Base-by-base conservation (phyloP, 2,329 filamentous ascomycete genomes). In the Cercospora sp. region DNA sequence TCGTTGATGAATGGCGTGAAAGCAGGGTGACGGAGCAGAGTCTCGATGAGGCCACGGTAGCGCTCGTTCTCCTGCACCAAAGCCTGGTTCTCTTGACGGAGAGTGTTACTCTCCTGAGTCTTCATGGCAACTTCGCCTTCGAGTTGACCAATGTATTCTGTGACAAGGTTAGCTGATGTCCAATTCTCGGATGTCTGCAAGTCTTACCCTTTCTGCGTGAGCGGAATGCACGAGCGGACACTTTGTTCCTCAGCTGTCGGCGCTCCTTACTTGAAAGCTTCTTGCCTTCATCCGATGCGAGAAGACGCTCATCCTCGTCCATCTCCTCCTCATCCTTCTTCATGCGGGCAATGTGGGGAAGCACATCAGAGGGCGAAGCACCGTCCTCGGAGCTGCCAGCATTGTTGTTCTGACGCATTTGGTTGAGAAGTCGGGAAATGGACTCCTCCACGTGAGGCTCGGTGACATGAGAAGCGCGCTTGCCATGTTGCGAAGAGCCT, bases 191-290 rank as follows among this genome's bases (percentile, higher is more conserved):
- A n/a, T 12, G 13, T 45, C 33, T 55, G 42, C 57, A 28, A 72
- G 26, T 45, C 67, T 85, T 89, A 97, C 94, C 94, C 86, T 99
- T 99, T 86, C 95, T 91, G 75, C 95, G 87, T n/a, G 94, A 97
- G 66, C 95, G 91, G 89, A 99, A 99, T 62, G 94, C 94, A 74
- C 95, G 92, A 70, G 95, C 95, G 51, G 95, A 99, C 4, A 99
- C 95, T 83, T 99, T 99, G 87, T 99, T 99, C 72, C 95, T 89
- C n/a, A 99, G 87, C 81, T 98, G 95, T 73, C 95, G 90, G 69
- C 95, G 90, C 82, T 98, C 94, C 83, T 98, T 98, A 85, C 93
- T 96, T 81, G 90, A 95, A n/a, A 99, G 87, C 84, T 97, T 97
- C 89, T 99, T 99, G 76, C 94, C 95, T 82, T 97, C 94, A 76